Evolutionary conservation across 768 basidiomycete species (phyloP), one percentile per base, ranked within the genome.

Genomic region (Hericium coralloides): DNA sequence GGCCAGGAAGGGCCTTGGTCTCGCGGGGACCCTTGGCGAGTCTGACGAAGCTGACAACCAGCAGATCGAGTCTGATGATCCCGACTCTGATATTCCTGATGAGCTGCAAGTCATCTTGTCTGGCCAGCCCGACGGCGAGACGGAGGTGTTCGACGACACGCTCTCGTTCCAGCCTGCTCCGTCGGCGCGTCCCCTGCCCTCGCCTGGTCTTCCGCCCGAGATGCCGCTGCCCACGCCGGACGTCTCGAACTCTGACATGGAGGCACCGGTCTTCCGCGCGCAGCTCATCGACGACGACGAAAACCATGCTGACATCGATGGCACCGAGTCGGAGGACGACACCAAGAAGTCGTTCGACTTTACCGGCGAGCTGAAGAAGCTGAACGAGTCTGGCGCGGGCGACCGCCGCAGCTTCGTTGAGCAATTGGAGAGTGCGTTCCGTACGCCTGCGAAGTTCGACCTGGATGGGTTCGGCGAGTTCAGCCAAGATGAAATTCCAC

Each of bases 261-360:
- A 67, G 8, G 58, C 67, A 1, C 75, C 77, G 1, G 64, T 75
- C 3, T 77, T 80, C 71, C 71, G 71, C 31, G 73, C 76, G 4
- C 65, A 73, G 15, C 63, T 82, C 38, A 67, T 78, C 48, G 77
- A 80, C 23, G 79, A 78, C 8, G 70, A 75, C 14, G 73, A 67
- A 0, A 67, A 75, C 38, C 72, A 70, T 20, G 71, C 64, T 1
- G 72, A 78, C 41, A 58, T 72, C 3, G 77, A 78, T 25, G 77
- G 74, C 18, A 69, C 69, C 20, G 74, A 59, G 38, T 75, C 75
- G 0, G 83, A 84, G 55, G 80, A 80, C 53, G 81, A 85, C 60
- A 91, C 89, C 0, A 89, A 84, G 72, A 85, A 79, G 63, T 87
- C 84, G 1, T 92, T 92, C 59, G 89, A 92, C 64, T 92, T 92